phyloP scores from a whole-genome alignment of 176 grass and related monocot genomes.

The Urochloa ruziziensis region DNA sequence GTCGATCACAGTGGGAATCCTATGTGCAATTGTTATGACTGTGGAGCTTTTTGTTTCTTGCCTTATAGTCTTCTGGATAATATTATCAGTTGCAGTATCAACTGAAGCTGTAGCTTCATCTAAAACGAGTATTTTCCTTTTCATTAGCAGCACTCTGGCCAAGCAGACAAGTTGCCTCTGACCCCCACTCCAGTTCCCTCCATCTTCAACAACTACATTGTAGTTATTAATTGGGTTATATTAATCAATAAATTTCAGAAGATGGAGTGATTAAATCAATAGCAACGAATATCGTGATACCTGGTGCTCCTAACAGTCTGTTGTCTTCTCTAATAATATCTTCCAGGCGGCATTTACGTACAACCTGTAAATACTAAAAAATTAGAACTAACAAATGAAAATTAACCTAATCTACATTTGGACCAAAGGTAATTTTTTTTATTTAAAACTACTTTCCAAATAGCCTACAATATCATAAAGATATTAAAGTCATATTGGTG shows the following conservation, averaged over 20 bases:
- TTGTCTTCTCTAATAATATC: conserved; percentile 67
- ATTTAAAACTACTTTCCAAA: not conserved
- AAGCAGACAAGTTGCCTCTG: conserved; percentile 89
- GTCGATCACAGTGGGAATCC: conserved; percentile 89
- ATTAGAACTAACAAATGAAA: conserved; percentile 16
- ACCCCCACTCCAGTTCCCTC: conserved; percentile 83
- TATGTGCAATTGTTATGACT: conserved; percentile 78
- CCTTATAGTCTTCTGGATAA: conserved; percentile 88
- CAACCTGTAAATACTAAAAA: conserved; percentile 41
- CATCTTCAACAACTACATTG: conserved; percentile 73
- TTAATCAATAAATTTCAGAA: not conserved
- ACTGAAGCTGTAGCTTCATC: conserved; percentile 96
- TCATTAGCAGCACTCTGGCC: conserved; percentile 76
- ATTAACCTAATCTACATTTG: not conserved
- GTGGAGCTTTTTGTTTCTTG: conserved; percentile 70
- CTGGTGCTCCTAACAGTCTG: conserved; percentile 71
- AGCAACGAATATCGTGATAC: conserved; percentile 29
- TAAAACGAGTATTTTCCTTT: conserved; percentile 82
- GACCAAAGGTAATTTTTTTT: not conserved
- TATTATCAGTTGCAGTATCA: conserved; percentile 78
- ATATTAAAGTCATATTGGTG: not conserved
- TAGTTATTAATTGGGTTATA: not conserved
- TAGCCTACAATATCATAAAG: not conserved
- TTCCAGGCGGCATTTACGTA: conserved; percentile 62
- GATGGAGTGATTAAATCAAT: not conserved